Evolutionary conservation across 257 asterid species (phyloP).

Genomic region (Jacaranda copaia): DNA sequence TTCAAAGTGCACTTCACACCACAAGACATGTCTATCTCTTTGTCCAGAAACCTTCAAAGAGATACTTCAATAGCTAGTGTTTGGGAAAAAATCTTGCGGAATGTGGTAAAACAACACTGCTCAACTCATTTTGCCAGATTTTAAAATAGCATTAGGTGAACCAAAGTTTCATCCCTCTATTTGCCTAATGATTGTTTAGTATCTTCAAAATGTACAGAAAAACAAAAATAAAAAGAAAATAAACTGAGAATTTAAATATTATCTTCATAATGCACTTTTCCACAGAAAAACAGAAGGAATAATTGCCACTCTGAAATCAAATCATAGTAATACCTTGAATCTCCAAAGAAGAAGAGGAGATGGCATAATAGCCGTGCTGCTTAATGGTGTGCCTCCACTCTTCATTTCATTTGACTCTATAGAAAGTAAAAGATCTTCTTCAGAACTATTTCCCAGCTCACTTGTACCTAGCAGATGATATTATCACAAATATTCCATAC

Average conservation of each 20-base stretch:
- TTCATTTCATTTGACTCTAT: constrained; percentile 78
- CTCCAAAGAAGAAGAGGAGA: constrained; percentile 92
- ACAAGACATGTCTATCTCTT: constrained; percentile 6
- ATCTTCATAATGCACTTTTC: constrained; percentile 7
- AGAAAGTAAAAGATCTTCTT: constrained; percentile 59
- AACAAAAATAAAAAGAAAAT: not conserved
- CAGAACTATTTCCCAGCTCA: constrained; percentile 66
- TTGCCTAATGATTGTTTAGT: not conserved
- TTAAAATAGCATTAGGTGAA: not conserved
- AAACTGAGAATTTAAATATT: not conserved
- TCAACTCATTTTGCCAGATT: not conserved
- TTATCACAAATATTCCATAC: constrained; percentile 29
- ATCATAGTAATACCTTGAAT: constrained; percentile 71
- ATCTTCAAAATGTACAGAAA: not conserved
- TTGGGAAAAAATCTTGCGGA: not conserved
- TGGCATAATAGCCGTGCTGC: constrained; percentile 74
- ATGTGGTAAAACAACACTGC: not conserved
- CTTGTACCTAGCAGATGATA: constrained; percentile 43
- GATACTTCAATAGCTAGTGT: not conserved
- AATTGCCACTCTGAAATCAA: constrained; percentile 26
- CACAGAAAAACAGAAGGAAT: constrained; percentile 4
- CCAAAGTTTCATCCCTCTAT: constrained; percentile 14
- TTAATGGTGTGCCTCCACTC: constrained; percentile 65
- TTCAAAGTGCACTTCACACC: constrained; percentile 12
- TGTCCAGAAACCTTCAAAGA: constrained; percentile 20